Base-by-base conservation (phyloP, 768 basidiomycete genomes). In the Clathrus columnatus region DNA sequence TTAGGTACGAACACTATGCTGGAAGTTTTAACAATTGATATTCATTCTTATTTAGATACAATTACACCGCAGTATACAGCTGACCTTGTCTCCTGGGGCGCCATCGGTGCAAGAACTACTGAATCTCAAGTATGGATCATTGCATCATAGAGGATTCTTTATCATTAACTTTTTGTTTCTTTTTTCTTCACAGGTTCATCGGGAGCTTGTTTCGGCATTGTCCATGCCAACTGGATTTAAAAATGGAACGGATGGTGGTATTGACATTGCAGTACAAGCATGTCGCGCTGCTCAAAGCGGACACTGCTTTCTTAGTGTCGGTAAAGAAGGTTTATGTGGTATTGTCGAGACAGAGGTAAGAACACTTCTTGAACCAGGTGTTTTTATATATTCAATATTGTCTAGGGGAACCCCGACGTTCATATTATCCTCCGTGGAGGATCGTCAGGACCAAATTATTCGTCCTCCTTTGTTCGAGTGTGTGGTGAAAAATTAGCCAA, bases 221-320 rank as follows among this genome's bases (percentile, higher is more conserved):
- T 91, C 88, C 16, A 92, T 95, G 88, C 87, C 90, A 2, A 91
- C 93, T 4, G 96, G 96, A 7, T 98, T 99, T 82, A 99, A 99
- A 73, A 99, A 99, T 64, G 90, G 90, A 10, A 98, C 95, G 1
- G 96, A 98, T 62, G 96, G 96, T 36, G 85, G 84, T 26, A 81
- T 95, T 43, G 82, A 84, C 48, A 88, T 97, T 60, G 94, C 96
- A 0, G 79, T 98, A 45, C 94, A 99, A 69, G 95, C 95, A 2
- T 97, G 94, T 70, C 82, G 93, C 30, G 90, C 95, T 16, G 94
- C 96, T 17, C 80, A 83, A 57, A 79, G 80, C 54, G 89, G 90
- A 1, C 95, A 99, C 69, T 91, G 93, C 57, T 99, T 99, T 81
- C 77, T 99, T 17, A 88, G 85, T 61, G 96, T 99, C 28, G 96